These are phyloP conservation scores for Aleurites moluccanus DNA, from an alignment of 441 rosid genomes.

Conservation along the genomic window DNA sequence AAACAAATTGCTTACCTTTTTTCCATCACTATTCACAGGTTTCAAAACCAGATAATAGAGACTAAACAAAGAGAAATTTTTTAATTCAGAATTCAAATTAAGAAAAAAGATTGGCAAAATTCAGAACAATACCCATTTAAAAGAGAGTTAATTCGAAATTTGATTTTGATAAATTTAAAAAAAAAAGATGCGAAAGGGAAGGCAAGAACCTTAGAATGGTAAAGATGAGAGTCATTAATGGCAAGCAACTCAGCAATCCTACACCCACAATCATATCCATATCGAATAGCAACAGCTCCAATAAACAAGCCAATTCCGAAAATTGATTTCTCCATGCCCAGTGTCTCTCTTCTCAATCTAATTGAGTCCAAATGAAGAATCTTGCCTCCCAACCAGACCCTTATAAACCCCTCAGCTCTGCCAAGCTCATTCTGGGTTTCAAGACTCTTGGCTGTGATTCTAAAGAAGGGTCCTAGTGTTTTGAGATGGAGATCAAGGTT, in stretches of 20 bases:
- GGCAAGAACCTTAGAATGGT: conserved; percentile 67
- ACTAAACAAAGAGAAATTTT: too few relatives aligned
- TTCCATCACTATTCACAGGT: too few relatives aligned
- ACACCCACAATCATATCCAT: conserved; percentile 79
- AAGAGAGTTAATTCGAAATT: too few relatives aligned
- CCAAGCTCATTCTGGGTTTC: conserved; percentile 65
- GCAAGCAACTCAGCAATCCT: conserved; percentile 78
- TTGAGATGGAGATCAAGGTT: conserved; percentile 71
- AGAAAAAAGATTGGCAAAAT: too few relatives aligned
- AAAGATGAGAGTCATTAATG: conserved; percentile 84
- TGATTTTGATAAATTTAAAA: neutral
- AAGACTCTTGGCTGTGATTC: conserved; percentile 65
- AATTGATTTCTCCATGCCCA: conserved; percentile 70
- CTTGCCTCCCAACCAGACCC: conserved; percentile 77
- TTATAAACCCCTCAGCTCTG: conserved; percentile 69
- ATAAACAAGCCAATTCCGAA: conserved; percentile 84
- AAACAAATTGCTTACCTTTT: too few relatives aligned
- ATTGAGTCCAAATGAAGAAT: conserved; percentile 81
- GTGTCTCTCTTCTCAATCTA: conserved; percentile 62
- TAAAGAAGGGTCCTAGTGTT: conserved; percentile 72
- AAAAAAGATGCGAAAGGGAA: neutral
- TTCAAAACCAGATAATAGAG: too few relatives aligned
- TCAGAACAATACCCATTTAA: too few relatives aligned
- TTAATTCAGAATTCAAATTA: too few relatives aligned
- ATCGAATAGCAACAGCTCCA: conserved; percentile 85